Conservation (phyloP, 2,329 filamentous ascomycete genomes). For the Gnomoniopsis smithogilvyi region DNA sequence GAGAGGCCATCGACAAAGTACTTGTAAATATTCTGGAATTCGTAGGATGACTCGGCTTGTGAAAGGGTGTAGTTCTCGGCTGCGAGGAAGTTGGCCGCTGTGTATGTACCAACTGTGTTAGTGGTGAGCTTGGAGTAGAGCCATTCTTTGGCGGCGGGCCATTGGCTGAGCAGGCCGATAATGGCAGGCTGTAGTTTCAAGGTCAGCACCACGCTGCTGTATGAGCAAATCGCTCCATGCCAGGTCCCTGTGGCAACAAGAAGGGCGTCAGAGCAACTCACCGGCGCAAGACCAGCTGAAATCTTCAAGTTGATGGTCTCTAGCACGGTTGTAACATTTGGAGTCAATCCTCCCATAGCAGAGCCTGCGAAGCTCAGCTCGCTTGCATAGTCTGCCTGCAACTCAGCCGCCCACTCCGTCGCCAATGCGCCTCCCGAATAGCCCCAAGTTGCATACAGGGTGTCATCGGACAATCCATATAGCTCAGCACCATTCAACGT, state of each 20-base stretch:
- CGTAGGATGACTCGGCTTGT: conserved; percentile 28
- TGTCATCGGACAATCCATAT: conserved; percentile 29
- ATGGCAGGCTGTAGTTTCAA: conserved; percentile 9
- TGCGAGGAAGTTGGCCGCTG: conserved; percentile 31
- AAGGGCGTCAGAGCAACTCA: background rate
- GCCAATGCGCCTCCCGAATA: conserved; percentile 51
- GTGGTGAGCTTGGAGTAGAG: conserved; percentile 27
- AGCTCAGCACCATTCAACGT: conserved; percentile 25
- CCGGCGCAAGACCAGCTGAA: conserved; percentile 29
- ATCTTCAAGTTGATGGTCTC: conserved; percentile 26
- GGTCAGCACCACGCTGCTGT: conserved; percentile 27
- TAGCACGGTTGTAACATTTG: conserved; percentile 36
- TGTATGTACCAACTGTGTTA: conserved; percentile 27
- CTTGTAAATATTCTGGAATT: conserved; percentile 31
- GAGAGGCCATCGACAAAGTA: conserved; percentile 38
- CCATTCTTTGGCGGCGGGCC: conserved; percentile 26
- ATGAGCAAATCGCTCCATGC: background rate
- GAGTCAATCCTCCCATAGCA: conserved; percentile 42
- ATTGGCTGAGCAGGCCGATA: conserved; percentile 32
- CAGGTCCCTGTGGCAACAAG: background rate
- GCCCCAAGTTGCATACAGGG: conserved; percentile 45
- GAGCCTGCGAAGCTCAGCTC: conserved; percentile 42
- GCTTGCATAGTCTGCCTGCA: conserved; percentile 45
- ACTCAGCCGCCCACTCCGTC: conserved; percentile 46
- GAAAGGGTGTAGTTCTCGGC: conserved; percentile 25